Evolutionary conservation across 192 early-diverging fungal genomes (phyloP).

Genomic region (Piromyces finnis): DNA sequence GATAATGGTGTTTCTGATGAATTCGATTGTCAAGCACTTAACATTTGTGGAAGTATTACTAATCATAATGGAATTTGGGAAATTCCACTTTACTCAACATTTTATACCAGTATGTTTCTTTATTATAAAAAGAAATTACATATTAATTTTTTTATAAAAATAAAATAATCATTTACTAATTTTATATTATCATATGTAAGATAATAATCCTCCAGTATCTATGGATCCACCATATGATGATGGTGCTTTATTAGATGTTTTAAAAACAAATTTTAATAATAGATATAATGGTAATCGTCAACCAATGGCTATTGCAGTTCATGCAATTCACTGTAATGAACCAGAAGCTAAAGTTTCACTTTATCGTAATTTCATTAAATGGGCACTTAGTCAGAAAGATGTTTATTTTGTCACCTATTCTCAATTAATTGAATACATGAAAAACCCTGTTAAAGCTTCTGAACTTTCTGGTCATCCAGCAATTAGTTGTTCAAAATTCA

Average conservation of each 20-base stretch:
- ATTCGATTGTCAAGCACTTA: slow-evolving; percentile 16
- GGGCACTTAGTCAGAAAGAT: slow-evolving; percentile 26
- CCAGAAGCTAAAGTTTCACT: slow-evolving; percentile 2
- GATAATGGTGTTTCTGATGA: slow-evolving; percentile 44
- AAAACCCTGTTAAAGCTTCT: slow-evolving; percentile 55
- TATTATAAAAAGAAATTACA: neutral
- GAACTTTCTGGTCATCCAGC: slow-evolving; percentile 33
- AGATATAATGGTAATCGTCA: slow-evolving; percentile 18
- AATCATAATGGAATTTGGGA: slow-evolving; percentile 41
- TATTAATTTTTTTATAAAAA: too few relatives aligned
- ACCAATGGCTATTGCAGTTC: slow-evolving; percentile 29
- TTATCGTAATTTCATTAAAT: slow-evolving; percentile 29
- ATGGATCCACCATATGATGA: slow-evolving; percentile 22
- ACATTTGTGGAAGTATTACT: slow-evolving; percentile 19
- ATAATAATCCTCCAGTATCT: slow-evolving; percentile 19
- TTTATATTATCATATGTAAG: too few relatives aligned
- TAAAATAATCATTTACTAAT: too few relatives aligned
- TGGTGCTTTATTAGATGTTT: slow-evolving; percentile 16
- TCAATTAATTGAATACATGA: slow-evolving; percentile 54
- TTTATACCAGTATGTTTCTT: neutral
- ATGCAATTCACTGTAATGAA: slow-evolving; percentile 16
- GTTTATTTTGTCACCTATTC: slow-evolving; percentile 55
- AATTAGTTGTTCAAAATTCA: slow-evolving; percentile 28
- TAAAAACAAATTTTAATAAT: slow-evolving; percentile 32
- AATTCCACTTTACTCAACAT: slow-evolving; percentile 13